These are phyloP conservation scores for Camellia oleifera DNA, from an alignment of 179 eudicot genomes.

Conservation along the genomic window DNA sequence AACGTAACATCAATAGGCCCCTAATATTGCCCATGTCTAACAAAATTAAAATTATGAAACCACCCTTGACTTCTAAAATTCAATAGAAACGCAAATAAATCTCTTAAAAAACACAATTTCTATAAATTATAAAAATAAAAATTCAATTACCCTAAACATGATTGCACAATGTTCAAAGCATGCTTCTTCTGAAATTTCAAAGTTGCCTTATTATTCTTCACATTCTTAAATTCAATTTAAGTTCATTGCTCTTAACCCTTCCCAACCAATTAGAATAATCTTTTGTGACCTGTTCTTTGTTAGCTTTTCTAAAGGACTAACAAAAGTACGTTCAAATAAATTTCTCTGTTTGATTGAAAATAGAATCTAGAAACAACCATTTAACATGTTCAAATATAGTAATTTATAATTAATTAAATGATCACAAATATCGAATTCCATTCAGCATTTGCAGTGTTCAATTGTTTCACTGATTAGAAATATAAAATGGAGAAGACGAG, in stretches of 20 bases:
- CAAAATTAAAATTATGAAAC: neutral
- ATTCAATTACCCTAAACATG: neutral
- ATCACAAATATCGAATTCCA: neutral
- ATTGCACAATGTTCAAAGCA: neutral
- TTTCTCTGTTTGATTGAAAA: neutral
- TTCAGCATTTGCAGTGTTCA: neutral
- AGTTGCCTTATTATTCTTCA: neutral
- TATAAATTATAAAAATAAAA: neutral
- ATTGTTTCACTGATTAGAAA: constrained; percentile 5
- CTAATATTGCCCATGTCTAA: no score
- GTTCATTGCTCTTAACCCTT: neutral
- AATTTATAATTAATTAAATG: neutral
- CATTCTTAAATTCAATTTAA: neutral
- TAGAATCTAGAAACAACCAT: neutral
- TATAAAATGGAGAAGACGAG: constrained; percentile 5
- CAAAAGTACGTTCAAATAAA: neutral
- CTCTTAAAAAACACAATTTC: neutral
- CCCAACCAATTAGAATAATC: neutral
- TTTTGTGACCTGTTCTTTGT: neutral
- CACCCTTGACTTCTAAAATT: neutral
- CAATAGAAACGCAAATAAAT: neutral
- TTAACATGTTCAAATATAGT: neutral
- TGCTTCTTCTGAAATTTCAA: neutral
- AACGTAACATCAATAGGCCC: no score
- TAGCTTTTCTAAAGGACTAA: neutral